Percentiles rank a stretch among this genome's conserved stretches.
Evolutionary conservation across 768 basidiomycete genomes (phyloP).

Genomic region (Termitomyces sp.): DNA sequence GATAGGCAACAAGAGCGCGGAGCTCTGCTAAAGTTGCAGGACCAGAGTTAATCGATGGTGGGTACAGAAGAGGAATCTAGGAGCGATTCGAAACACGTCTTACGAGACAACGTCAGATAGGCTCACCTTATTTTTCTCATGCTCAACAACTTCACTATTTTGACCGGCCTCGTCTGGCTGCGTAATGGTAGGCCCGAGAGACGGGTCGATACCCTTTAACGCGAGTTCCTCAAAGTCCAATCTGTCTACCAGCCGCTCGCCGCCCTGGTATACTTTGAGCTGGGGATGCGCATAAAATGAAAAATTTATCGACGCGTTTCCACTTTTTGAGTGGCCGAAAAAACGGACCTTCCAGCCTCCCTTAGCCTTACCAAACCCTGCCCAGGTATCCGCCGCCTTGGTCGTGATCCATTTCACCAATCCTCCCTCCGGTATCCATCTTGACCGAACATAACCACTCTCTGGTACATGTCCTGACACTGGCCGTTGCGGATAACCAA

Average conservation of each 20-base stretch:
- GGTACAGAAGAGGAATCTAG: constrained; percentile 65
- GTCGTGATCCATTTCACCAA: constrained; percentile 39
- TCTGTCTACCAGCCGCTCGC: constrained; percentile 63
- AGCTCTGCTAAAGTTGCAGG: constrained; percentile 40
- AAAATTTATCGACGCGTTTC: neutral
- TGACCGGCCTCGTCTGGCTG: constrained; percentile 14
- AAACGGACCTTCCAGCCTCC: constrained; percentile 64
- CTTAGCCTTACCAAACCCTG: constrained; percentile 60
- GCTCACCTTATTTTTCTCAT: constrained; percentile 5
- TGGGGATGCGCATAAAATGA: constrained; percentile 17
- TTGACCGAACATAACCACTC: constrained; percentile 20
- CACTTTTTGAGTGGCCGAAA: neutral
- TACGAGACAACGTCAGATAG: neutral
- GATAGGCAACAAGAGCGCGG: constrained; percentile 40
- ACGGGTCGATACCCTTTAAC: constrained; percentile 67
- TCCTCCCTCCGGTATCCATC: constrained; percentile 36
- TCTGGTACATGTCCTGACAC: constrained; percentile 7
- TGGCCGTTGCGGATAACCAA: constrained; percentile 17
- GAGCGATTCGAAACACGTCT: neutral
- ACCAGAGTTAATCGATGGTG: constrained; percentile 34
- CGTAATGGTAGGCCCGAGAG: constrained; percentile 49
- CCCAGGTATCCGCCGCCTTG: constrained; percentile 58
- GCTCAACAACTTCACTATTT: constrained; percentile 16
- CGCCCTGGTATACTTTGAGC: constrained; percentile 55
- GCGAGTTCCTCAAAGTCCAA: constrained; percentile 80